Conservation (phyloP, 306 rosid genomes). For the Carpinus fangiana region DNA sequence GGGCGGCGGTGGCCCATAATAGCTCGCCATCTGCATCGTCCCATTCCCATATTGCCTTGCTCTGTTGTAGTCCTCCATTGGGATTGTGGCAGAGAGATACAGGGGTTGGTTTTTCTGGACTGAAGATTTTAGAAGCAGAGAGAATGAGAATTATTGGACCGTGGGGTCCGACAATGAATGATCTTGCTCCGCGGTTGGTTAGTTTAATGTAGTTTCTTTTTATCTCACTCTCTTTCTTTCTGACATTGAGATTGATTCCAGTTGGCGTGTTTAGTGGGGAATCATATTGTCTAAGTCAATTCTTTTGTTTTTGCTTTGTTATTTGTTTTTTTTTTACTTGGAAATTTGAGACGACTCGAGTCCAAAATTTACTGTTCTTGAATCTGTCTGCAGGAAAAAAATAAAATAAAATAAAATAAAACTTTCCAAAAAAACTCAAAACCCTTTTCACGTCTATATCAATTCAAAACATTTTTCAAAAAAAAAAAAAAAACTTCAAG, state of each 20-base stretch:
- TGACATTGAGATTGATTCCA: slow-evolving; percentile 13
- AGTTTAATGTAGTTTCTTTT: background rate
- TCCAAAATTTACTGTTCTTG: background rate
- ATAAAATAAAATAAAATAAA: too few species aligned
- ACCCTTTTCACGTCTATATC: too few species aligned
- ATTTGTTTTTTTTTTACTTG: slow-evolving; percentile 15
- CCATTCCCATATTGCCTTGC: slow-evolving; percentile 56
- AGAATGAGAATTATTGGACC: background rate
- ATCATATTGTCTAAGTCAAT: slow-evolving; percentile 36
- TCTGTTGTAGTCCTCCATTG: slow-evolving; percentile 70
- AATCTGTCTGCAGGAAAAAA: too few species aligned
- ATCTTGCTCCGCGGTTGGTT: background rate
- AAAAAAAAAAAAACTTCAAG: too few species aligned
- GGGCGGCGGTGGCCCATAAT: slow-evolving; percentile 58
- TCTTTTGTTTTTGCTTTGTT: background rate
- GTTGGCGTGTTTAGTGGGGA: slow-evolving; percentile 55
- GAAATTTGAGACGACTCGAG: background rate
- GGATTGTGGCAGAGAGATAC: slow-evolving; percentile 13
- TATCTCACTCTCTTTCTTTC: background rate
- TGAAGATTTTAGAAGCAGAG: background rate
- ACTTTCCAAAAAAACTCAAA: too few species aligned
- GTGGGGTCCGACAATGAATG: too few species aligned
- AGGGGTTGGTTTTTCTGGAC: background rate
- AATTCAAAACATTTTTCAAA: too few species aligned
- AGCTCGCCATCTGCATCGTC: slow-evolving; percentile 62